Base-by-base conservation (phyloP, 495 filamentous ascomycete genomes). In the Podospora sp. region DNA sequence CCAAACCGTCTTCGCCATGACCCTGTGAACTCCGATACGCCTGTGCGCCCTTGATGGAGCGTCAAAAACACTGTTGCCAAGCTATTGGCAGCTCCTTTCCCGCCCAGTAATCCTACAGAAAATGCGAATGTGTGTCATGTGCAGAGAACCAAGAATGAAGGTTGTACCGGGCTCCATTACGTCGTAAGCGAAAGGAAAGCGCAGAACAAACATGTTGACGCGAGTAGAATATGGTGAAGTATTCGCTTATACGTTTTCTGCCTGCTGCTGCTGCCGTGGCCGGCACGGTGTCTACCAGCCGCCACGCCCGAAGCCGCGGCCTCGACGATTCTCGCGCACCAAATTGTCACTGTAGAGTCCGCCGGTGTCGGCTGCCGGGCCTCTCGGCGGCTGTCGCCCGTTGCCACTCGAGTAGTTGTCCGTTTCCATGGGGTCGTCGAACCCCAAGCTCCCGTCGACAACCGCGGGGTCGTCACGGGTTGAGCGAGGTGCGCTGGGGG, bases 401-500 rank as follows among this genome's bases (percentile, higher is more conserved):
- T 67, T 69, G 40, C 68, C 51, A 18, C 29, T 60, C 36, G 20
- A 18, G 21, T 49, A 62, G 50, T 73, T 70, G 56, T 83, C 80
- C 12, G 71, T 80, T 2, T 87, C 82, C 82, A 84, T 84, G n/a
- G 78, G 76, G 63, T 87, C 81, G 11, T 79, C 80, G 66, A 90
- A 90, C 1, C 88, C 89, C 70, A 85, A 83, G 14, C 80, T 83
- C 14, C 88, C 89, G 68, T 91, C 87, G 36, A 90, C 80, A 6
- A 89, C 64, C 22, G 21, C 60, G 6, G 67, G 79, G 74, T 71
- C 79, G 72, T 70, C 73, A 74, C 74, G 75, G 24, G 77, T 71
- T 57, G 77, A 77, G 53, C 75, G 66, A 53, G 79, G 75, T 20
- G 72, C 72, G 63, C 53, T 69, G 14, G 75, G 70, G 1, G 69